phyloP scores from a whole-genome alignment of 164 flowering plant genomes.

The Litsea cubeba region DNA sequence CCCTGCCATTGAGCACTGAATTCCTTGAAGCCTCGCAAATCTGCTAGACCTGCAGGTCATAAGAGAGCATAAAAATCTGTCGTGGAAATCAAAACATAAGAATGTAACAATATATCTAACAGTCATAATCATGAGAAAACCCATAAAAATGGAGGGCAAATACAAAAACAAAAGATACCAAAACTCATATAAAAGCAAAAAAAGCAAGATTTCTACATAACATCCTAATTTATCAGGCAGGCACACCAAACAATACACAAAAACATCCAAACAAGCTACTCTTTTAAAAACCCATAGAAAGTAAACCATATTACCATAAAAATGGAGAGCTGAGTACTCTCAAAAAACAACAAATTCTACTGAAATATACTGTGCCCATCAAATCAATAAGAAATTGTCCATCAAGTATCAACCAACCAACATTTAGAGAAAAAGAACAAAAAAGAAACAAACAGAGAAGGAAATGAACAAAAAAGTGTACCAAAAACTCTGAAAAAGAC shows the following conservation, averaged over 20 bases:
- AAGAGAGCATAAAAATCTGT: neutral
- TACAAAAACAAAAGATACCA: neutral
- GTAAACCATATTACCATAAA: neutral
- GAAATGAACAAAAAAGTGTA: too few relatives aligned
- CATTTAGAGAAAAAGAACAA: too few relatives aligned
- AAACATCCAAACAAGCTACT: too few relatives aligned
- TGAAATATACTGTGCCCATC: neutral
- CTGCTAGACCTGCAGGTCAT: conserved; percentile 61
- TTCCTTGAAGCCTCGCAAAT: conserved; percentile 67
- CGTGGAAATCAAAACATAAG: neutral
- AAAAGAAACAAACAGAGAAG: too few relatives aligned
- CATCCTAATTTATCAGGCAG: too few relatives aligned
- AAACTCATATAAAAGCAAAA: too few relatives aligned
- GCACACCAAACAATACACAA: too few relatives aligned
- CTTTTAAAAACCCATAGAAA: neutral
- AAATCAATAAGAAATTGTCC: too few relatives aligned
- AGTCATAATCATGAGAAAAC: neutral
- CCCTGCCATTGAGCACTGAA: conserved; percentile 70
- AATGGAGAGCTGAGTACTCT: neutral
- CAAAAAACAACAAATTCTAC: neutral
- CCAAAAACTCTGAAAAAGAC: too few relatives aligned
- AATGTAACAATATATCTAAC: neutral
- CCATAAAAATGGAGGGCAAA: neutral
- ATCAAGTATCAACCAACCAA: too few relatives aligned
- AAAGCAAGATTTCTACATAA: too few relatives aligned